These are phyloP conservation scores for Primulina tabacum DNA, from an alignment of 257 asterid species.

Conservation along the genomic window DNA sequence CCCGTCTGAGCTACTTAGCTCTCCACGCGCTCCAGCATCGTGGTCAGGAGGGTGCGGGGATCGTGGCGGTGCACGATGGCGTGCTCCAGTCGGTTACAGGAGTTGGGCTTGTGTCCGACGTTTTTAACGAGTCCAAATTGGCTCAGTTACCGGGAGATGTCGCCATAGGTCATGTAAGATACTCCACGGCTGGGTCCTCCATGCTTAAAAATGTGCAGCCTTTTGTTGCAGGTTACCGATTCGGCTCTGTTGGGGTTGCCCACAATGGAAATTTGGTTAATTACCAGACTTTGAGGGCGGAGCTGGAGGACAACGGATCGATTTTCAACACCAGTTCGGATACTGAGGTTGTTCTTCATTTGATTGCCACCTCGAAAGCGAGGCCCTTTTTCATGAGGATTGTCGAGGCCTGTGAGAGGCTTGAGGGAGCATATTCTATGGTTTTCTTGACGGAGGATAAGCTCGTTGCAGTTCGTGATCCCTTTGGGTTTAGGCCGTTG, in stretches of 20 bases:
- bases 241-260: constrained; percentile 91
- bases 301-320: constrained; percentile 79
- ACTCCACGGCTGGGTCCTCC: constrained; percentile 88
- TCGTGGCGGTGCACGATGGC: constrained; percentile 64
- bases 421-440: constrained; percentile 88
- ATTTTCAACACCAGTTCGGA: constrained; percentile 85
- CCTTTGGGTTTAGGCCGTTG: constrained; percentile 62
- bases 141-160: constrained; percentile 66
- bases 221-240: constrained; percentile 81
- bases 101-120: constrained; percentile 83
- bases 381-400: constrained; percentile 76
- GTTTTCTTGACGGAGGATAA: constrained; percentile 62
- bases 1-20: constrained; percentile 76
- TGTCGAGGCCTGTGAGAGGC: constrained; percentile 84
- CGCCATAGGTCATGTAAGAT: constrained; percentile 95
- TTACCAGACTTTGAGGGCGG: constrained; percentile 64
- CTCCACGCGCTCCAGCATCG: constrained; percentile 96
- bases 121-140: constrained; percentile 67
- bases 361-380: constrained; percentile 83
- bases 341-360: constrained; percentile 83
- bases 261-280: constrained; percentile 95
- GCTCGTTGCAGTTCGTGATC: constrained; percentile 60
- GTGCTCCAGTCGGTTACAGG: constrained; percentile 77
- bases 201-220: constrained; percentile 98
- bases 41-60: constrained; percentile 96